Evolutionary conservation across 768 basidiomycete genomes (phyloP).

Genomic region (Mycena haematopus): DNA sequence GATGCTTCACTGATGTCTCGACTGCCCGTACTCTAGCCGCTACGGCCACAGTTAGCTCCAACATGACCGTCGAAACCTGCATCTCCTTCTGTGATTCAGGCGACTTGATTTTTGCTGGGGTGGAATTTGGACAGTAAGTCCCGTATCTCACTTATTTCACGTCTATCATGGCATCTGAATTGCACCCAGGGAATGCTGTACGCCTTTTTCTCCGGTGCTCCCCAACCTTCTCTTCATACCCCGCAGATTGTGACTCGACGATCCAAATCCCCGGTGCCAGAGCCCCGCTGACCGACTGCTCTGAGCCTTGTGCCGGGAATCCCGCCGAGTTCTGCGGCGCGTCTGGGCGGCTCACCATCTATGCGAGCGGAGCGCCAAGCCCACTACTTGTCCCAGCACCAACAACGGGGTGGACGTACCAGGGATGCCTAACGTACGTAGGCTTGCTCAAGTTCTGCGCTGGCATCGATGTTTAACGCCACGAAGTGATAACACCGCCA

Average conservation of each 20-base stretch:
- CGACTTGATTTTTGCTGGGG: constrained; percentile 62
- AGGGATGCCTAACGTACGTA: constrained; percentile 69
- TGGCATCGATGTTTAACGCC: constrained; percentile 3
- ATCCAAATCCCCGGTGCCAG: constrained; percentile 55
- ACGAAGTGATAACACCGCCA: constrained; percentile 40
- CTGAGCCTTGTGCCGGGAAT: constrained; percentile 60
- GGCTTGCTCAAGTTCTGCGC: background rate
- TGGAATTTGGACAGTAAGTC: constrained; percentile 62
- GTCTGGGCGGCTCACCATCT: constrained; percentile 56
- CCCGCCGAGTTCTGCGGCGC: constrained; percentile 61
- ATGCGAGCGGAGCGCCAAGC: constrained; percentile 57
- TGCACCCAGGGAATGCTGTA: constrained; percentile 47
- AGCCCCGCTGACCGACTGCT: constrained; percentile 55
- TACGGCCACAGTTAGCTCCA: constrained; percentile 43
- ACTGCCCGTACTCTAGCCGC: constrained; percentile 60
- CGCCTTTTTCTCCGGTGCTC: constrained; percentile 20
- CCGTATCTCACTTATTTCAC: background rate
- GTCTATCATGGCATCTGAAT: constrained; percentile 4
- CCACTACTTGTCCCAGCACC: constrained; percentile 56
- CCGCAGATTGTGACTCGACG: constrained; percentile 63
- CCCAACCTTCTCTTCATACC: background rate
- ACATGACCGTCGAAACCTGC: constrained; percentile 60
- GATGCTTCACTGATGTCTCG: constrained; percentile 59
- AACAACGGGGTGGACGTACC: constrained; percentile 54
- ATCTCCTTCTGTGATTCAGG: constrained; percentile 43